These are phyloP conservation scores for Cinnamomum micranthum DNA, from an alignment of 164 flowering plant genomes.

Conservation along the genomic window DNA sequence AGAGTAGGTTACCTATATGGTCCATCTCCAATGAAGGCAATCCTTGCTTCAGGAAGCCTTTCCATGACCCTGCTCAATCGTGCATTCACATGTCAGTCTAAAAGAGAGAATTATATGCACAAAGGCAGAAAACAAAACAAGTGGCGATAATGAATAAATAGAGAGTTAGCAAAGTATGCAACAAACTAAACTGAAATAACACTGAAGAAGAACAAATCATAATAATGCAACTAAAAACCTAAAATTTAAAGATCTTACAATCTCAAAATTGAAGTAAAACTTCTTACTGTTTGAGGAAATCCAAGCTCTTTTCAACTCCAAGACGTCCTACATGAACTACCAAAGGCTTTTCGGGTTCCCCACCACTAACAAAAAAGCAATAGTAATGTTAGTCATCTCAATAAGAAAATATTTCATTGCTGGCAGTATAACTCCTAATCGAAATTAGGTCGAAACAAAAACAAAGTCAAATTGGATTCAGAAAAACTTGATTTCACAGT, in stretches of 20 bases:
- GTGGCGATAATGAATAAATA: neutral
- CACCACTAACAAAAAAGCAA: slow-evolving; percentile 44
- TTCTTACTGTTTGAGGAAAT: slow-evolving; percentile 74
- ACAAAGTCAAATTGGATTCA: neutral
- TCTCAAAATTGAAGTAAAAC: neutral
- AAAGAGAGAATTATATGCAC: neutral
- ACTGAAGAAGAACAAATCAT: neutral
- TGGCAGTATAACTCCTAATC: neutral
- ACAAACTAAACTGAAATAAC: neutral
- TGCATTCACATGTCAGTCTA: slow-evolving; percentile 4
- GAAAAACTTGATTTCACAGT: neutral
- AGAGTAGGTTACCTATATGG: slow-evolving; percentile 67
- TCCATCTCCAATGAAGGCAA: slow-evolving; percentile 97
- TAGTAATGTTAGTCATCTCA: neutral
- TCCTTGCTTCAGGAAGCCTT: slow-evolving; percentile 75
- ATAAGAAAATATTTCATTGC: neutral
- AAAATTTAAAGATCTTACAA: neutral
- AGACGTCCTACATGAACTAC: slow-evolving; percentile 91
- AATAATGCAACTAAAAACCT: neutral
- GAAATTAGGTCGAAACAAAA: neutral
- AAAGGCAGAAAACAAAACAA: neutral
- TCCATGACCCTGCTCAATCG: slow-evolving; percentile 78
- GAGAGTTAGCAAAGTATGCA: neutral
- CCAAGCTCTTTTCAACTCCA: slow-evolving; percentile 98
- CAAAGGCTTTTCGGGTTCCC: slow-evolving; percentile 90